Conservation (phyloP, 1,139 yeast genomes). For the Kazachstania sp. region DNA sequence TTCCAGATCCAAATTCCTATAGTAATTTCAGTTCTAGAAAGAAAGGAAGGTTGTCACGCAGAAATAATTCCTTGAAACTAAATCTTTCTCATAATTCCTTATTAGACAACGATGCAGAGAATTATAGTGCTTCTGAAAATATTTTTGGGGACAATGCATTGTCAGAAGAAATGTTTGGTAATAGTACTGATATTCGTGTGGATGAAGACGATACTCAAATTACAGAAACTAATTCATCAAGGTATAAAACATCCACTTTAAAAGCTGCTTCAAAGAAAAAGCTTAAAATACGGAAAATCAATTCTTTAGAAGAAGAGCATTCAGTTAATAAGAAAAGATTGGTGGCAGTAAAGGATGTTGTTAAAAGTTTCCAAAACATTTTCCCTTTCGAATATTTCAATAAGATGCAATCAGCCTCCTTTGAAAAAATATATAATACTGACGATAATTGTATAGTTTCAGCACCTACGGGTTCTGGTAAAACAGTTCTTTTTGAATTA, state of each 20-base stretch:
- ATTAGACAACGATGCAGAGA: constrained; percentile 17
- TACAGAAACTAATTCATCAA: background rate
- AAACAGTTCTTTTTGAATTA: constrained; percentile 46
- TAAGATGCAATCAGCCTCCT: constrained; percentile 43
- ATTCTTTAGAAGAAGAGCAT: background rate
- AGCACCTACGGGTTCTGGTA: constrained; percentile 53
- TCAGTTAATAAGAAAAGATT: background rate
- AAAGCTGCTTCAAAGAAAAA: background rate
- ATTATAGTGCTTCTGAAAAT: constrained; percentile 5
- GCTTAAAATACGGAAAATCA: background rate
- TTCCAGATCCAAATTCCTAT: background rate
- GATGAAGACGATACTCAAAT: constrained; percentile 12
- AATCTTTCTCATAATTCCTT: constrained; percentile 18
- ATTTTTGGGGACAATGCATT: background rate
- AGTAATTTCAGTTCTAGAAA: too few species aligned
- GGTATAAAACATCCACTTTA: background rate
- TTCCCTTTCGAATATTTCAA: constrained; percentile 39
- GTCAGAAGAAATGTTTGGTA: background rate
- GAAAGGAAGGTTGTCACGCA: too few species aligned
- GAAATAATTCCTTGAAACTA: constrained; percentile 14
- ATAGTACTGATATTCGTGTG: constrained; percentile 5
- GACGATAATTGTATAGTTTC: constrained; percentile 41
- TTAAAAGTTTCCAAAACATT: constrained; percentile 27
- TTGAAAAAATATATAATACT: constrained; percentile 31
- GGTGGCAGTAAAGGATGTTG: constrained; percentile 13